phyloP scores from a whole-genome alignment of 1,284 basidiomycete genomes.

The Takashimella koratensis region DNA sequence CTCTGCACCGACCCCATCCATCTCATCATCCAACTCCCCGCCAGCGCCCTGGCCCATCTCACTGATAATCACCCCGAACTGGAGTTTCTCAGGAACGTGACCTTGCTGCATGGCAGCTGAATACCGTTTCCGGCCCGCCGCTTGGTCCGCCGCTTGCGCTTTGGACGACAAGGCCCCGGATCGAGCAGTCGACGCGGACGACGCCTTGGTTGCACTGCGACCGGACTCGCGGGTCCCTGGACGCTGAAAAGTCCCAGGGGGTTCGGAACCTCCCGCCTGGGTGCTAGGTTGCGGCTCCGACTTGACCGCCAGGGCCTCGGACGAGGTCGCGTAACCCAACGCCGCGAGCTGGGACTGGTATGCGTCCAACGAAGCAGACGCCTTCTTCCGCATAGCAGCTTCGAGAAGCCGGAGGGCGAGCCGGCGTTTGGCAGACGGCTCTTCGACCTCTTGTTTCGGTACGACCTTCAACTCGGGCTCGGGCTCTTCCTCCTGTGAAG shows the following conservation, averaged over 20 bases:
- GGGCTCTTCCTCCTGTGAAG: conserved; percentile 6
- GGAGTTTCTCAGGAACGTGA: background rate
- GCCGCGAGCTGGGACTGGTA: background rate
- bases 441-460: background rate
- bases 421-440: background rate
- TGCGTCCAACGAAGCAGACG: background rate
- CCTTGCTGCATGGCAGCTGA: background rate
- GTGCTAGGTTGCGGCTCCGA: too few relatives aligned
- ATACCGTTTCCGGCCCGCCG: background rate
- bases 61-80: background rate
- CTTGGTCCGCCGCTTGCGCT: background rate
- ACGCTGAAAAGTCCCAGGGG: too few relatives aligned
- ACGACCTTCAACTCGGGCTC: conserved; percentile 8
- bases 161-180: background rate
- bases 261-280: too few relatives aligned
- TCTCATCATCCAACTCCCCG: background rate
- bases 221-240: too few relatives aligned
- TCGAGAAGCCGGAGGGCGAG: background rate
- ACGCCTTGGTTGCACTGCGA: too few relatives aligned
- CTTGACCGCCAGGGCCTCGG: background rate
- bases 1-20: background rate
- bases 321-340: background rate
- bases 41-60: background rate
- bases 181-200: background rate
- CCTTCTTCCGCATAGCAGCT: background rate